These are phyloP conservation scores for Thalassiosira sp. DNA, from an alignment of 352 stramenopile species.

Conservation along the genomic window DNA sequence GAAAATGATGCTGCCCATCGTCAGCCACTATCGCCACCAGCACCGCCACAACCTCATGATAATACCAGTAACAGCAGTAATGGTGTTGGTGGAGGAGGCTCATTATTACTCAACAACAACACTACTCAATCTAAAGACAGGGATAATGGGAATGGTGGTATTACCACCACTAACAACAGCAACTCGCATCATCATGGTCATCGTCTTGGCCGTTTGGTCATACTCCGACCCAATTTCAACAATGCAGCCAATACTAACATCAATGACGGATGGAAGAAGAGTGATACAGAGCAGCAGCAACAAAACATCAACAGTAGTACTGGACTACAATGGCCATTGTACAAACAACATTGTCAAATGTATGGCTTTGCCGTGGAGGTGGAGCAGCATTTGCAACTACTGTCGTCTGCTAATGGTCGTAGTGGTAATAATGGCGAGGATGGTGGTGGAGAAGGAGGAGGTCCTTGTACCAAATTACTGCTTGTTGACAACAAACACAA, in stretches of 20 bases:
- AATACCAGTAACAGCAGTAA: too few species aligned
- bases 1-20: too few species aligned
- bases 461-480: slow-evolving; percentile 10
- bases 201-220: slow-evolving; percentile 12
- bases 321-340: slow-evolving; percentile 29
- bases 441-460: too few species aligned
- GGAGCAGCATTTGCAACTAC: slow-evolving; percentile 1
- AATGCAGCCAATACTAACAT: neutral
- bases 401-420: neutral
- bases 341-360: slow-evolving; percentile 11
- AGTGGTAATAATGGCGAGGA: neutral
- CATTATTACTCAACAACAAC: neutral
- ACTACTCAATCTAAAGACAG: neutral
- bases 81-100: too few species aligned
- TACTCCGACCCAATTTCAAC: neutral
- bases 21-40: too few species aligned
- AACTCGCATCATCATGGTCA: neutral
- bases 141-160: neutral
- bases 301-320: too few species aligned
- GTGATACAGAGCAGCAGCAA: neutral
- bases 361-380: slow-evolving; percentile 38
- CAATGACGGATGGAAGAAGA: neutral
- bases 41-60: too few species aligned
- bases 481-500: slow-evolving; percentile 1
- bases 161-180: neutral